phyloP scores from a whole-genome alignment of 1,139 yeast genomes.

The Pichia cactophila region DNA sequence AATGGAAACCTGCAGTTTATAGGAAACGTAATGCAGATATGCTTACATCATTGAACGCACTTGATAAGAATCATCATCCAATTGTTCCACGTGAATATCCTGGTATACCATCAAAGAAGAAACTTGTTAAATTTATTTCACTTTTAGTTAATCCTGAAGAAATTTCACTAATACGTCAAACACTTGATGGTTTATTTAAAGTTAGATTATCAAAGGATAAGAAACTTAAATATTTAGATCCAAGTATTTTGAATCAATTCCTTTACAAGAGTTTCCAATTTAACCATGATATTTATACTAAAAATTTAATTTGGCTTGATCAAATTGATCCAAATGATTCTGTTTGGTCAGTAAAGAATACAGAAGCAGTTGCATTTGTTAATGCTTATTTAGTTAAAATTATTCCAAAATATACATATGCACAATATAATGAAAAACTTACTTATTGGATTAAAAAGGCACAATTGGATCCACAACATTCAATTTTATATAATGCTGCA shows the following conservation, averaged over 20 bases:
- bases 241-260: conserved; percentile 19
- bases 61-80: conserved; percentile 35
- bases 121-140: conserved; percentile 29
- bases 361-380: conserved; percentile 22
- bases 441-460: conserved; percentile 14
- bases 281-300: conserved; percentile 12
- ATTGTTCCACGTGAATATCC: conserved; percentile 32
- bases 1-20: conserved; percentile 36
- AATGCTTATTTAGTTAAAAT: conserved; percentile 18
- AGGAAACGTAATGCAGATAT: conserved; percentile 40
- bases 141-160: conserved; percentile 29
- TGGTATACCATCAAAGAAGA: conserved; percentile 30
- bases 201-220: conserved; percentile 6
- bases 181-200: conserved; percentile 9
- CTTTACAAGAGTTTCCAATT: conserved; percentile 23
- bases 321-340: conserved; percentile 11
- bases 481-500: conserved; percentile 12
- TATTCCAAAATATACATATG: conserved; percentile 6
- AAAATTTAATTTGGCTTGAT: conserved; percentile 15
- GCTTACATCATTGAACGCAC: conserved; percentile 44
- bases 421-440: conserved; percentile 15
- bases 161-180: conserved; percentile 7
- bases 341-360: conserved; percentile 13
- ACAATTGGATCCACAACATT: conserved; percentile 7
- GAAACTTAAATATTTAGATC: conserved; percentile 8